Conservation (phyloP, 441 rosid genomes). For the Erysimum cheiri region DNA sequence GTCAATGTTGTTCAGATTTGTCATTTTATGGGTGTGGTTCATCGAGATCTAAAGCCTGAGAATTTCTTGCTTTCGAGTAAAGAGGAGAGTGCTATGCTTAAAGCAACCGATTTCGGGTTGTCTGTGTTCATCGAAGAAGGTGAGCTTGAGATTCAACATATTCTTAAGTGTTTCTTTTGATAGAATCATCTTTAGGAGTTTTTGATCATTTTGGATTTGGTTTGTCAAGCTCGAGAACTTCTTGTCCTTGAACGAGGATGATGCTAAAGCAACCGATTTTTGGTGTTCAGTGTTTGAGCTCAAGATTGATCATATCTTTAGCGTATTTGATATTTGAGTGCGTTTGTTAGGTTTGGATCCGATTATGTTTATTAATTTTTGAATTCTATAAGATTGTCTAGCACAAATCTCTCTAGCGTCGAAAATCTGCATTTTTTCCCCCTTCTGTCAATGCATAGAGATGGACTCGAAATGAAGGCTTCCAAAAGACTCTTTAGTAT, state of each 20-base stretch:
- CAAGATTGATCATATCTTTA: background rate
- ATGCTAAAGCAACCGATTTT: background rate
- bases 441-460: background rate
- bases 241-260: no score
- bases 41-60: slow-evolving; percentile 95
- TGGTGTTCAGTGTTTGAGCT: background rate
- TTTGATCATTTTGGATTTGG: background rate
- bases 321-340: background rate
- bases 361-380: background rate
- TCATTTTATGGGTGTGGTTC: slow-evolving; percentile 94
- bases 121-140: slow-evolving; percentile 96
- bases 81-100: slow-evolving; percentile 71
- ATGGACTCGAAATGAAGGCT: background rate
- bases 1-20: slow-evolving; percentile 75
- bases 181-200: background rate
- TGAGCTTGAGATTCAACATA: slow-evolving; percentile 12
- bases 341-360: background rate
- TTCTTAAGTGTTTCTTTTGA: background rate
- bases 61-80: slow-evolving; percentile 82
- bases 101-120: slow-evolving; percentile 92
- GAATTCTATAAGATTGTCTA: slow-evolving; percentile 1
- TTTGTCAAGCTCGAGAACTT: no score
- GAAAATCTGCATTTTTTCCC: background rate
- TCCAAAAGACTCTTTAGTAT: background rate
- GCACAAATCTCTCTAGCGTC: background rate